Evolutionary conservation across 257 asterid species (phyloP).

Genomic region (Paraleonurus japonicus): DNA sequence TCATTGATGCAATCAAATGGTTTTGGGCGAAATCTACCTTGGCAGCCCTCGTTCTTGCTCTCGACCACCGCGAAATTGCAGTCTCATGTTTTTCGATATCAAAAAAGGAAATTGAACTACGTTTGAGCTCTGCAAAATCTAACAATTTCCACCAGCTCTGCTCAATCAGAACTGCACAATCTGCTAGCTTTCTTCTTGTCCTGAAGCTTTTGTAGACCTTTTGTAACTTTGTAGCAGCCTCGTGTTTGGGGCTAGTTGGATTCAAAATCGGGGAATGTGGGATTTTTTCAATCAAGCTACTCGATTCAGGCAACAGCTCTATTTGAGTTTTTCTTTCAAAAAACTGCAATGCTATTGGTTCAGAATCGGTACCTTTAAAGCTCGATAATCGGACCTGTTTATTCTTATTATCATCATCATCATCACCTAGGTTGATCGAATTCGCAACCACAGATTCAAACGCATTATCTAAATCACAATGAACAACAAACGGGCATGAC

Average conservation of each 20-base stretch:
- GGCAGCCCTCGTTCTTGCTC: slow-evolving; percentile 95
- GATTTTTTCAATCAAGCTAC: slow-evolving; percentile 6
- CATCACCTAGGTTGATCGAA: slow-evolving; percentile 38
- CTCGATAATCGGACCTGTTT: slow-evolving; percentile 32
- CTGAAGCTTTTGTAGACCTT: slow-evolving; percentile 90
- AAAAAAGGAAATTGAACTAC: slow-evolving; percentile 87
- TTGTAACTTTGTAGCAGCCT: slow-evolving; percentile 86
- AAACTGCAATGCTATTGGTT: slow-evolving; percentile 23
- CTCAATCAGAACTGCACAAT: slow-evolving; percentile 90
- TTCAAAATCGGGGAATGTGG: slow-evolving; percentile 34
- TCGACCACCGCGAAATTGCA: slow-evolving; percentile 87
- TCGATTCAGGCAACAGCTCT: slow-evolving; percentile 29
- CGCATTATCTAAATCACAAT: slow-evolving; percentile 49
- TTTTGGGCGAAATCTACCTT: slow-evolving; percentile 46
- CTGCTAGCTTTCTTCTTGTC: slow-evolving; percentile 88
- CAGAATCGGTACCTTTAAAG: slow-evolving; percentile 36
- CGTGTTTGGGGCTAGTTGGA: slow-evolving; percentile 61
- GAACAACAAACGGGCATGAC: slow-evolving; percentile 57
- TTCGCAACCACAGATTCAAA: slow-evolving; percentile 50
- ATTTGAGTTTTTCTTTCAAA: slow-evolving; percentile 24
- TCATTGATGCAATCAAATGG: background rate
- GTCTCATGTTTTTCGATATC: slow-evolving; percentile 87
- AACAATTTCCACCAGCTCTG: slow-evolving; percentile 95
- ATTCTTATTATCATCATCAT: slow-evolving; percentile 28
- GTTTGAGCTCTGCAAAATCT: slow-evolving; percentile 90